Base-by-base conservation (phyloP, 2,329 filamentous ascomycete species). In the Talaromyces marneffei region DNA sequence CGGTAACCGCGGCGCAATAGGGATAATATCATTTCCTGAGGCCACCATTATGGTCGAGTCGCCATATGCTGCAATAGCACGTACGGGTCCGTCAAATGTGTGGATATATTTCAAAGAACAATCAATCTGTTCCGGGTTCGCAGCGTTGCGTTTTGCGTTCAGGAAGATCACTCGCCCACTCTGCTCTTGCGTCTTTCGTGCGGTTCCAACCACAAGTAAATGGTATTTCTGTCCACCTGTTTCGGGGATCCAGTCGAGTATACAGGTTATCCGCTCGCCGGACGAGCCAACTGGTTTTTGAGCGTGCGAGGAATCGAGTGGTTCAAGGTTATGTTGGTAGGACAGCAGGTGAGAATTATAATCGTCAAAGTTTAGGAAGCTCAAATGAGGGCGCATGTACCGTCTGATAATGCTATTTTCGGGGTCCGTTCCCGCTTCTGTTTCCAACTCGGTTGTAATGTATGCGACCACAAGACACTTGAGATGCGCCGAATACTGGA, bases 41-140 rank as follows among this genome's bases (percentile, higher is more conserved):
- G 77, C 79, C 12, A 79, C 74, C 46, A 84, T 74, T 33, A 81
- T 67, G 23, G 75, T 77, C 29, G 69, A 75, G 53, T 71, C 69
- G 2, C 71, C 71, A 62, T 63, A 87, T 78, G 64, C 78, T 73
- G 70, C 85, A 82, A 73, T 83, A 80, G 65, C 88, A 80, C 53
- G 89, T 71, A 62, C 84, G 77, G 61, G 71, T 1, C 67, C 66
- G 7, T 74, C 70, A 31, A 75, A 72, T 23, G 61, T 64, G 62
- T 75, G 71, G 54, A 75, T 67, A 57, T 76, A 69, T 59, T 76
- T 77, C 39, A 75, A 70, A 16, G 63, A 65, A 40, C 73, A 73
- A 40, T 72, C 68, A 31, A 77, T 70, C 3, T 65, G 68, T 1
- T 66, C 68, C 4, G 69, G 65, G 20, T 66, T 61, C 7, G 63